Evolutionary conservation across 768 basidiomycete species (phyloP).

Genomic region (Russula foetens): DNA sequence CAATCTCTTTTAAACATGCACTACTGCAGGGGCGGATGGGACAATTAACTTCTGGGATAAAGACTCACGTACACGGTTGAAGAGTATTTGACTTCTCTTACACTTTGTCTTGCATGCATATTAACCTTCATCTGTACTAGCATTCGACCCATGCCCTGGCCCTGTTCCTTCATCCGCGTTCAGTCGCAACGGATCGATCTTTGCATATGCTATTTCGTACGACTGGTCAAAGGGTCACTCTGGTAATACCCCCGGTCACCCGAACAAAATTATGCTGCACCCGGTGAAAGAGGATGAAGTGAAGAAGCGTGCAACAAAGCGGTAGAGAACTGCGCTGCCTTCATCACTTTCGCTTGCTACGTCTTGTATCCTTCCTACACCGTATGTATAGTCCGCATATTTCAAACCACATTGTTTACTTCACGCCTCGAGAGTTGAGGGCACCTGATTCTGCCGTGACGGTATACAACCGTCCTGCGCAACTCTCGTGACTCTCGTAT

Average conservation of each 20-base stretch:
- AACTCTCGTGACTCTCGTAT: neutral
- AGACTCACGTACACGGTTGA: slow-evolving; percentile 84
- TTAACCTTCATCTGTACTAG: slow-evolving; percentile 28
- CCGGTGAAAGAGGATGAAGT: slow-evolving; percentile 85
- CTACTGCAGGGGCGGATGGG: slow-evolving; percentile 59
- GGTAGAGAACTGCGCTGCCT: slow-evolving; percentile 19
- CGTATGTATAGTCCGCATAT: neutral
- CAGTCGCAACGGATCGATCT: slow-evolving; percentile 81
- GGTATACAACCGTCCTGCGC: neutral
- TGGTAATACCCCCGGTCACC: slow-evolving; percentile 62
- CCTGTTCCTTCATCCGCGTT: slow-evolving; percentile 78
- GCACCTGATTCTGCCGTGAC: neutral
- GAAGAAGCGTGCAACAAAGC: slow-evolving; percentile 44
- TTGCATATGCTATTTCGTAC: slow-evolving; percentile 89
- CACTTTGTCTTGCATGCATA: neutral
- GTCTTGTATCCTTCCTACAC: neutral
- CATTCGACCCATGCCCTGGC: slow-evolving; percentile 64
- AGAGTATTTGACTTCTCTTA: slow-evolving; percentile 45
- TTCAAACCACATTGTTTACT: neutral
- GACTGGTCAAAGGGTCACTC: slow-evolving; percentile 92
- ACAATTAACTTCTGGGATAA: slow-evolving; percentile 95
- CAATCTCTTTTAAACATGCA: neutral
- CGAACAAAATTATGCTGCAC: slow-evolving; percentile 80
- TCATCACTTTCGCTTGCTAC: neutral
- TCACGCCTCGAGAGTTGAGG: neutral